A percentile compares a stretch with the other conserved stretches of the same genome.
These are phyloP conservation scores for Ophiocordyceps sinensis DNA, from an alignment of 2,329 filamentous ascomycete genomes.

Conservation along the genomic window DNA sequence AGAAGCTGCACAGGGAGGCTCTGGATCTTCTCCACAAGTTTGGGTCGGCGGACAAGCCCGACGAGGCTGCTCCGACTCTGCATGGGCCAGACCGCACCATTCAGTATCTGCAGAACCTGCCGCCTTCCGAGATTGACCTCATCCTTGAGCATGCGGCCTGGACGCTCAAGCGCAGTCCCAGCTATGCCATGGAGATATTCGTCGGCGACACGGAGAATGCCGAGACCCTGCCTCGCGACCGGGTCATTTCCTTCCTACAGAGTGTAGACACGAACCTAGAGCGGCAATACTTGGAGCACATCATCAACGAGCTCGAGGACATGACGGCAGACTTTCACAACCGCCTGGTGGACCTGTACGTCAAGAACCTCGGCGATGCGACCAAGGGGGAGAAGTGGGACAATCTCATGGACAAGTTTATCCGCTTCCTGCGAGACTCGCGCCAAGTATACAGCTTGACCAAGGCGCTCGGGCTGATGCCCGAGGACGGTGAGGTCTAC, in stretches of 20 bases:
- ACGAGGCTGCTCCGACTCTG: constrained; percentile 40
- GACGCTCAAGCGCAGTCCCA: constrained; percentile 60
- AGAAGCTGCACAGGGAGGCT: constrained; percentile 80
- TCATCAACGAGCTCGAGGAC: constrained; percentile 78
- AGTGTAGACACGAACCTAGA: constrained; percentile 57
- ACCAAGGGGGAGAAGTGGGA: constrained; percentile 34
- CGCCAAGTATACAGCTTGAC: constrained; percentile 62
- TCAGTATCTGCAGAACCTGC: constrained; percentile 76
- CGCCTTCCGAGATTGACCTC: constrained; percentile 76
- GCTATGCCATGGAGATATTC: constrained; percentile 83
- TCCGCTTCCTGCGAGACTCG: constrained; percentile 63
- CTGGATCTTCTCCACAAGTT: constrained; percentile 72
- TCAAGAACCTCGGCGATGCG: constrained; percentile 40
- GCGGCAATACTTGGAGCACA: constrained; percentile 74
- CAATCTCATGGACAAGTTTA: constrained; percentile 48
- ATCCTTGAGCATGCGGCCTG: constrained; percentile 86
- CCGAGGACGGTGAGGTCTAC: constrained; percentile 55
- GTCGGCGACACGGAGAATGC: constrained; percentile 88
- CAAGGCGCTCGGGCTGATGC: constrained; percentile 63
- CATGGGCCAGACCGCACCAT: constrained; percentile 76
- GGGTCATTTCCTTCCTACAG: constrained; percentile 60
- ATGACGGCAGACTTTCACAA: constrained; percentile 79
- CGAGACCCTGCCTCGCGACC: constrained; percentile 68
- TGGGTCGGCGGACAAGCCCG: constrained; percentile 42
- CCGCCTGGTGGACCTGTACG: constrained; percentile 54